These are phyloP conservation scores for Chlorophyllum brunneum DNA, from an alignment of 768 basidiomycete genomes.

Conservation along the genomic window DNA sequence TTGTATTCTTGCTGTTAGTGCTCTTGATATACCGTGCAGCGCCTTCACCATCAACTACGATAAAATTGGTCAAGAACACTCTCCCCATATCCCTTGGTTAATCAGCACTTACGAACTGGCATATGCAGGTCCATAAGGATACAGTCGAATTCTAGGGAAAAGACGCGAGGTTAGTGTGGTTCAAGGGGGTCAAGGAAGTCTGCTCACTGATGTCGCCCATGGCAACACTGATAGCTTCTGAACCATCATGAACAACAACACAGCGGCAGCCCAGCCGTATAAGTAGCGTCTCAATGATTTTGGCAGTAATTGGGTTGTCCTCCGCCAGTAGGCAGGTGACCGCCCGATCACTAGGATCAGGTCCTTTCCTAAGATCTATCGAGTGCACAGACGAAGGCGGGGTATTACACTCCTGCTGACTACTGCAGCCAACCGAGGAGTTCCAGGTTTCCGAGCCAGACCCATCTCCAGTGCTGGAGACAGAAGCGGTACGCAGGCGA, in stretches of 20 bases:
- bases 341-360: slow-evolving; percentile 80
- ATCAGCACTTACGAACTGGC: slow-evolving; percentile 71
- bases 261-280: slow-evolving; percentile 93
- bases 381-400: slow-evolving; percentile 86
- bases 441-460: slow-evolving; percentile 75
- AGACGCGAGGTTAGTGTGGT: slow-evolving; percentile 21
- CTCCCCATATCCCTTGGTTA: background rate
- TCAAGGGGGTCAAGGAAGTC: slow-evolving; percentile 4
- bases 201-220: slow-evolving; percentile 95
- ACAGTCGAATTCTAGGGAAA: slow-evolving; percentile 78
- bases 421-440: slow-evolving; percentile 50
- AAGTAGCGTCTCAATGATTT: slow-evolving; percentile 93
- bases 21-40: slow-evolving; percentile 97
- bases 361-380: slow-evolving; percentile 71
- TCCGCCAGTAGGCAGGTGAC: slow-evolving; percentile 94
- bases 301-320: slow-evolving; percentile 96
- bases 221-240: slow-evolving; percentile 94
- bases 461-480: slow-evolving; percentile 77
- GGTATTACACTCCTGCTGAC: slow-evolving; percentile 57
- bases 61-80: slow-evolving; percentile 1
- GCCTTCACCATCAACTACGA: slow-evolving; percentile 86
- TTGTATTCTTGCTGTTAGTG: slow-evolving; percentile 92
- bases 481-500: slow-evolving; percentile 80
- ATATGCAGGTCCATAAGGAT: slow-evolving; percentile 95
- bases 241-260: slow-evolving; percentile 93